phyloP scores from a whole-genome alignment of 306 rosid genomes.

The Crataegus laevigata region DNA sequence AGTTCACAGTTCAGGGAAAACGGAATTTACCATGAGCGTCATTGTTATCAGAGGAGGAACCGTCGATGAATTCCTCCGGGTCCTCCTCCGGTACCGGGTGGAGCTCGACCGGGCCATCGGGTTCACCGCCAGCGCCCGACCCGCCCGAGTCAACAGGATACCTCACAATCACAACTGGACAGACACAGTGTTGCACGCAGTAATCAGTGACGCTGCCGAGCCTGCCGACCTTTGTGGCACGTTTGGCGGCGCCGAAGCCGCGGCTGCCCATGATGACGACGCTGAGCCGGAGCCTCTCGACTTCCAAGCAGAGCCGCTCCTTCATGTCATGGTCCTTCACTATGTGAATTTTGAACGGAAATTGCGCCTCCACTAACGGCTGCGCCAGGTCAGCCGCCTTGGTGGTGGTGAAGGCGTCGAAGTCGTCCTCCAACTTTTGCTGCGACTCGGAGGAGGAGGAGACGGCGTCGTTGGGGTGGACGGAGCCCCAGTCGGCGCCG shows the following conservation, averaged over 20 bases:
- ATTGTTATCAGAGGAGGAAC: slow-evolving; percentile 31
- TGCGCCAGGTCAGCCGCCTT: slow-evolving; percentile 58
- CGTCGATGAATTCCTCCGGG: slow-evolving; percentile 55
- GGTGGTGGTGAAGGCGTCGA: slow-evolving; percentile 60
- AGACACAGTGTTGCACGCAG: slow-evolving; percentile 81
- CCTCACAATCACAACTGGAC: slow-evolving; percentile 86
- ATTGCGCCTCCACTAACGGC: slow-evolving; percentile 60
- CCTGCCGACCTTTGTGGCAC: slow-evolving; percentile 35
- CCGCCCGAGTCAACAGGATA: slow-evolving; percentile 26
- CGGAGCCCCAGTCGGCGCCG: slow-evolving; percentile 94
- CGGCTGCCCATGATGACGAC: slow-evolving; percentile 94
- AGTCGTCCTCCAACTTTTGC: slow-evolving; percentile 55
- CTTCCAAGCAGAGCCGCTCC: slow-evolving; percentile 88
- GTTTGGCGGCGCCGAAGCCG: slow-evolving; percentile 67
- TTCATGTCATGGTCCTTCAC: slow-evolving; percentile 95
- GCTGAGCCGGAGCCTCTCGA: slow-evolving; percentile 81
- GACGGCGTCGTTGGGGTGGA: not conserved
- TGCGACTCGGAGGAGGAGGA: slow-evolving; percentile 32
- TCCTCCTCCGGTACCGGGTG: slow-evolving; percentile 88
- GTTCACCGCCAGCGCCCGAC: not conserved
- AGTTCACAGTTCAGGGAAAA: not conserved
- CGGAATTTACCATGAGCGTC: not conserved
- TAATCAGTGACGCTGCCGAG: slow-evolving; percentile 88
- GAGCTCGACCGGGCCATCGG: slow-evolving; percentile 35
- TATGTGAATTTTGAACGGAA: slow-evolving; percentile 75